Conservation (phyloP, 805 yeast genomes). For the Barnettozyma sp. region DNA sequence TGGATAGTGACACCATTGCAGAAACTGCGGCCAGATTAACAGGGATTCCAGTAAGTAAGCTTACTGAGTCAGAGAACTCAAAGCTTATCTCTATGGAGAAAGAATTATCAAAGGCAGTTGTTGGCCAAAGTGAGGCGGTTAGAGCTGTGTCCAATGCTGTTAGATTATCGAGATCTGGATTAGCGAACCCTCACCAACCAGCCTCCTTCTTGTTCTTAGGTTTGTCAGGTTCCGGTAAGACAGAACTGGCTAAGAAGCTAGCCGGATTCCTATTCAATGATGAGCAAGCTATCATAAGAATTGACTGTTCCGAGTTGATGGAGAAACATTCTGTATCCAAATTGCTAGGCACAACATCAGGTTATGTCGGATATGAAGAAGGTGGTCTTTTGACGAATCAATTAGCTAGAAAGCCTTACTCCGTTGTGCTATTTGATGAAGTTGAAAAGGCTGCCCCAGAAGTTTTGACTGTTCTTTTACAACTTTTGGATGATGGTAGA, state of each 20-base stretch:
- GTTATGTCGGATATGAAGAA: constrained; percentile 94
- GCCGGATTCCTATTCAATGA: constrained; percentile 96
- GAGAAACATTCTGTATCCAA: constrained; percentile 96
- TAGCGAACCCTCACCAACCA: constrained; percentile 94
- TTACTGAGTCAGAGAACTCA: constrained; percentile 91
- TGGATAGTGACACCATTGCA: constrained; percentile 87
- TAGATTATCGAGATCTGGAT: constrained; percentile 86
- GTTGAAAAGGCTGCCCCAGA: constrained; percentile 99
- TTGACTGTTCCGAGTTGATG: constrained; percentile 93
- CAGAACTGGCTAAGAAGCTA: constrained; percentile 93
- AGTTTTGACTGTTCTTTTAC: constrained; percentile 85
- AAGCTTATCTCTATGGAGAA: constrained; percentile 93
- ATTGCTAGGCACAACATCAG: constrained; percentile 95
- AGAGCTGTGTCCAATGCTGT: constrained; percentile 95
- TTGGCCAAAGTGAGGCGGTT: constrained; percentile 94
- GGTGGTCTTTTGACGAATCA: constrained; percentile 96
- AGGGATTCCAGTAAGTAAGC: constrained; percentile 92
- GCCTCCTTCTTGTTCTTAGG: constrained; percentile 94
- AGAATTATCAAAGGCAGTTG: constrained; percentile 74
- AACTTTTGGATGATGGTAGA: constrained; percentile 94
- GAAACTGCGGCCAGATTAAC: constrained; percentile 95
- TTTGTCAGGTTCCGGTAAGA: constrained; percentile 95
- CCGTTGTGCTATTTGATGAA: constrained; percentile 94
- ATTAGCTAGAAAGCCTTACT: constrained; percentile 83
- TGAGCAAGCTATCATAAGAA: constrained; percentile 93